Conservation (phyloP, 306 rosid genomes). For the Dalbergia oliveri region DNA sequence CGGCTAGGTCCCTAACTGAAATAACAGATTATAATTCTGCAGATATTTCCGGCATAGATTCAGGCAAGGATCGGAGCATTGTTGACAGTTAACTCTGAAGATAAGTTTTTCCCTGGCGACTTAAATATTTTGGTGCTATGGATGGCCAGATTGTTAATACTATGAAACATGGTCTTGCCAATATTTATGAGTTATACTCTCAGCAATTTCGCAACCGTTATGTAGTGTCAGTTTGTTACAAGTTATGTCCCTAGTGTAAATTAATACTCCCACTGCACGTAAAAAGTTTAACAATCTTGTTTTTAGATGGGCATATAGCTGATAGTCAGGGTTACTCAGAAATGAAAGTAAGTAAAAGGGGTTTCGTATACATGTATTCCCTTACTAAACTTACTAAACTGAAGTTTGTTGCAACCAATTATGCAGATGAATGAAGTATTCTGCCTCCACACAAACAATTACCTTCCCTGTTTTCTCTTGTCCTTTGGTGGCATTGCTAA, state of each 20-base stretch:
- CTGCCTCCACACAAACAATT: background rate
- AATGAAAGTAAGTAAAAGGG: background rate
- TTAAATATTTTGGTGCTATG: constrained; percentile 2
- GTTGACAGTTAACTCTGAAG: constrained; percentile 40
- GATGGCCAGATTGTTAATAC: constrained; percentile 35
- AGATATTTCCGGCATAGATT: constrained; percentile 41
- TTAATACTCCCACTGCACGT: background rate
- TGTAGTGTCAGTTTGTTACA: too few relatives aligned
- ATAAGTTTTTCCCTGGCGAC: background rate
- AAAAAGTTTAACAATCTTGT: background rate
- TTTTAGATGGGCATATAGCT: background rate
- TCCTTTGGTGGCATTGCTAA: background rate
- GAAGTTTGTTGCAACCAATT: constrained; percentile 13
- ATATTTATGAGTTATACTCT: background rate
- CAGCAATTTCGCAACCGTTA: too few relatives aligned
- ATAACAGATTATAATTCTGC: constrained; percentile 14
- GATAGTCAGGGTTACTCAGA: background rate
- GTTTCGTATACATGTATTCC: constrained; percentile 4
- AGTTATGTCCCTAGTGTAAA: background rate
- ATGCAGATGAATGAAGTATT: constrained; percentile 22
- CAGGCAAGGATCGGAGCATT: constrained; percentile 40
- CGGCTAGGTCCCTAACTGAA: constrained; percentile 41
- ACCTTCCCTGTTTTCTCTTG: background rate
- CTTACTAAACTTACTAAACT: background rate
- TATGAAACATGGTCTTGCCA: constrained; percentile 2